Base-by-base conservation (phyloP, 2,329 filamentous ascomycete species). In the Escovopsis weberi region DNA sequence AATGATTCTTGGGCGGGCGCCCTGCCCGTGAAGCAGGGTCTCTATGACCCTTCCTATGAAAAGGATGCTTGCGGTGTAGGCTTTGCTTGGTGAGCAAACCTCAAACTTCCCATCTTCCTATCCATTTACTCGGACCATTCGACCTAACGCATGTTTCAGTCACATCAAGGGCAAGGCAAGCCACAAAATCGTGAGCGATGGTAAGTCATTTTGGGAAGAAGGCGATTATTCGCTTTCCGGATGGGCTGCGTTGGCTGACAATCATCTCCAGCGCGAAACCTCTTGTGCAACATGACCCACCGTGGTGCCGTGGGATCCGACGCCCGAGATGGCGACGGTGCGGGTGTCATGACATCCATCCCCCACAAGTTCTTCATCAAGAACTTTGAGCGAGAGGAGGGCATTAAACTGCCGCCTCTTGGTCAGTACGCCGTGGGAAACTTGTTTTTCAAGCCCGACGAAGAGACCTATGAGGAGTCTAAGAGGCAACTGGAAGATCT, bases 241-340 rank as follows among this genome's bases (percentile, higher is more conserved):
- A 6, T 11, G 34, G 18, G 9, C 15, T n/a, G 15, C 10, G 42
- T 51, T 8, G 48, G 37, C 36, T 44, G 37, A 49, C 33, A 11
- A 39, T 30, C 39, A 11, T 32, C 28, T 9, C 33, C 50, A 91
- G 85, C 88, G 52, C 83, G 85, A 52, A 94, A 88, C 66, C 74
- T 98, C 48, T 80, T 98, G 50, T 98, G 91, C 75, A 96, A 98
- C 75, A 98, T 98, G 91, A 96, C 91, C 73, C 91, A 98, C 72
- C 83, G 91, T 63, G 91, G 91, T 72, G 91, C 91, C 50, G 89
- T 96, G 55, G 91, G 91, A 54, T 96, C 91, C 47, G 91, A 98
- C 71, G 87, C 87, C 59, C 83, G 91, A 72, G 91, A 98, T 62
- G 91, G 91, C 61, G 91, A 98, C 62, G 91, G 91, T 63, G 91